A percentile compares a stretch with the other conserved stretches of the same genome.
phyloP scores from a whole-genome alignment of 495 filamentous ascomycete genomes.

The Paragyromitra xinjiangensis region DNA sequence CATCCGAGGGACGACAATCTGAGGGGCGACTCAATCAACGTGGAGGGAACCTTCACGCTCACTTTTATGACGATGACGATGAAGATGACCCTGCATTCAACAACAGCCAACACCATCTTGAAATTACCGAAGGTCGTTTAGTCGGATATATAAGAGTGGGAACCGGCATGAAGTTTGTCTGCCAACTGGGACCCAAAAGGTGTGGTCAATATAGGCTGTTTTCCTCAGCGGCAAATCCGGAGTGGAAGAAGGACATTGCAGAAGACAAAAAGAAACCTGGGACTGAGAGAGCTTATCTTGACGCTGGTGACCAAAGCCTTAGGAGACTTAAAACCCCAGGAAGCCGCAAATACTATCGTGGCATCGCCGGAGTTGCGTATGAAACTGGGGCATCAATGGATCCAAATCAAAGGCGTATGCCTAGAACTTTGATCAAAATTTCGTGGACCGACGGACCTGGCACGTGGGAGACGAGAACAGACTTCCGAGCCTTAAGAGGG shows the following conservation, averaged over 20 bases:
- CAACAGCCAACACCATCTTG: neutral
- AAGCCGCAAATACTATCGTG: neutral
- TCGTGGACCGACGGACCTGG: neutral
- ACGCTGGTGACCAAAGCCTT: neutral
- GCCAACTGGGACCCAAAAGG: neutral
- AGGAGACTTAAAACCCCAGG: neutral
- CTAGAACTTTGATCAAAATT: neutral
- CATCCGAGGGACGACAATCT: too few relatives aligned
- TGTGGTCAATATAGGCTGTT: neutral
- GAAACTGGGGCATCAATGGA: neutral
- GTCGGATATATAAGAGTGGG: neutral
- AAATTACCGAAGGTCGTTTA: neutral
- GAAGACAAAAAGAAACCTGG: neutral
- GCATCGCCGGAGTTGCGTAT: neutral
- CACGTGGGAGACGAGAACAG: neutral
- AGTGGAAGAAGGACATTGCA: neutral
- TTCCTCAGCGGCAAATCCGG: neutral
- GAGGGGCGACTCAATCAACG: too few relatives aligned
- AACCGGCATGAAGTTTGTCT: neutral
- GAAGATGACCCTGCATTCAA: neutral
- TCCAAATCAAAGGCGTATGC: neutral
- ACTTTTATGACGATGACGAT: neutral
- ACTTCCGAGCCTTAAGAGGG: neutral
- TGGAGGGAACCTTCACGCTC: neutral
- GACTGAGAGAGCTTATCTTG: neutral